These are phyloP conservation scores for Chrysoporthe austroafricana DNA, from an alignment of 2,329 filamentous ascomycete genomes.

Conservation along the genomic window DNA sequence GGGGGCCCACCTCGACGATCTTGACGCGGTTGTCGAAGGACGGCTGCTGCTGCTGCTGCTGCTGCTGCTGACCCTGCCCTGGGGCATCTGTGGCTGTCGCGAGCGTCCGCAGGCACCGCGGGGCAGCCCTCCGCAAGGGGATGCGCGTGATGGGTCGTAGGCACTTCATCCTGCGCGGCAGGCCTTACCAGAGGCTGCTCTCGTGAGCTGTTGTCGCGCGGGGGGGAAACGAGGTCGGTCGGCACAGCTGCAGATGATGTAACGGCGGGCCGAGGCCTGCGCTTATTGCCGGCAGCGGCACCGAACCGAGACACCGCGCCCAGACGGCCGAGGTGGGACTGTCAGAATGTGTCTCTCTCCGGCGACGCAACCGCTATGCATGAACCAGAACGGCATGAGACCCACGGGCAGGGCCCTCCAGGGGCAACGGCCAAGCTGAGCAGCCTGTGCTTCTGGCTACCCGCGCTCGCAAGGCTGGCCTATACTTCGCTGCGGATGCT, in stretches of 20 bases:
- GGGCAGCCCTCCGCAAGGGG: conserved; percentile 13
- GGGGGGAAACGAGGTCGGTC: neutral
- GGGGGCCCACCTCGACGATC: conserved; percentile 82
- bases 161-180: conserved; percentile 25
- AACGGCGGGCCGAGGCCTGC: neutral
- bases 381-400: too few species aligned
- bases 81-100: conserved; percentile 43
- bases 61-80: conserved; percentile 30
- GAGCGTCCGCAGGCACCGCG: conserved; percentile 39
- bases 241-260: neutral
- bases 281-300: neutral
- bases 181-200: conserved; percentile 20
- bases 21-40: conserved; percentile 51
- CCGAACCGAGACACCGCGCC: too few species aligned
- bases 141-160: conserved; percentile 20
- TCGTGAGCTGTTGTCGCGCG: neutral
- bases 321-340: too few species aligned
- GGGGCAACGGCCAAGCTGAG: too few species aligned
- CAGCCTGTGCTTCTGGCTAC: too few species aligned
- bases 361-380: too few species aligned
- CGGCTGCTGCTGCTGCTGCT: conserved; percentile 28
- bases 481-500: too few species aligned
- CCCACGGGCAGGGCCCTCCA: too few species aligned
- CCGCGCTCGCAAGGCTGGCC: too few species aligned
- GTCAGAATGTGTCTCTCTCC: too few species aligned